Evolutionary conservation across 2,329 filamentous ascomycete species (phyloP).

Genomic region (Fusarium equiseti): DNA sequence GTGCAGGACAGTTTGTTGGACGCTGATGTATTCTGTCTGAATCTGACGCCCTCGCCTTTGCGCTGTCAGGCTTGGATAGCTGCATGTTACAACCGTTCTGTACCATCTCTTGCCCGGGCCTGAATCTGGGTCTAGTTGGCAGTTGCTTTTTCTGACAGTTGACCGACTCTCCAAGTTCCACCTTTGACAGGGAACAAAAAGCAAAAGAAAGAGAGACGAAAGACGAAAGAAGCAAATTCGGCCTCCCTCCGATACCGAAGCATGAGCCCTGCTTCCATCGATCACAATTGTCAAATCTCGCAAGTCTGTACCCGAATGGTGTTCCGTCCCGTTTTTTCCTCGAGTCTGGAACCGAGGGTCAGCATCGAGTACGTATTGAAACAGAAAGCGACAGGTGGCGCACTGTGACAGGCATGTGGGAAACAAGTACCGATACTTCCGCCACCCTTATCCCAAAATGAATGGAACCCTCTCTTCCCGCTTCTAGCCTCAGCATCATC

Average conservation of each 20-base stretch:
- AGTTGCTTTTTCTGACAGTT: constrained; percentile 14
- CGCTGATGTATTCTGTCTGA: background rate
- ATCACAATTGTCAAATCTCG: constrained; percentile 32
- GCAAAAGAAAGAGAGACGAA: background rate
- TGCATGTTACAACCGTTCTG: constrained; percentile 11
- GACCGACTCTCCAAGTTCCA: background rate
- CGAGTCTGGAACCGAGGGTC: constrained; percentile 31
- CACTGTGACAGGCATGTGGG: constrained; percentile 40
- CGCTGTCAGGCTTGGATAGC: constrained; percentile 20
- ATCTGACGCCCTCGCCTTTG: constrained; percentile 9
- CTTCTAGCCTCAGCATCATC: constrained; percentile 31
- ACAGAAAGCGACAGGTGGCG: constrained; percentile 31
- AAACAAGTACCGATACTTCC: constrained; percentile 43
- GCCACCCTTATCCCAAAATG: constrained; percentile 27
- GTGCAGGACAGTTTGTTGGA: background rate
- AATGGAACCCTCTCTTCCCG: constrained; percentile 41
- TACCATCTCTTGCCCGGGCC: background rate
- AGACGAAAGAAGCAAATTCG: background rate
- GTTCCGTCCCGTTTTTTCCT: constrained; percentile 17
- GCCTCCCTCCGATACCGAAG: background rate
- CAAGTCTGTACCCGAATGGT: constrained; percentile 38
- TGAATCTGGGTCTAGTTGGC: background rate
- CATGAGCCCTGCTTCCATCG: constrained; percentile 4
- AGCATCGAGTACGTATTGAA: constrained; percentile 15
- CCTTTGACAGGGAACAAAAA: background rate